Percentiles rank a stretch among this genome's conserved stretches.
Conservation (phyloP, 2,329 filamentous ascomycete species). For the Ascochyta viciae-villosae region DNA sequence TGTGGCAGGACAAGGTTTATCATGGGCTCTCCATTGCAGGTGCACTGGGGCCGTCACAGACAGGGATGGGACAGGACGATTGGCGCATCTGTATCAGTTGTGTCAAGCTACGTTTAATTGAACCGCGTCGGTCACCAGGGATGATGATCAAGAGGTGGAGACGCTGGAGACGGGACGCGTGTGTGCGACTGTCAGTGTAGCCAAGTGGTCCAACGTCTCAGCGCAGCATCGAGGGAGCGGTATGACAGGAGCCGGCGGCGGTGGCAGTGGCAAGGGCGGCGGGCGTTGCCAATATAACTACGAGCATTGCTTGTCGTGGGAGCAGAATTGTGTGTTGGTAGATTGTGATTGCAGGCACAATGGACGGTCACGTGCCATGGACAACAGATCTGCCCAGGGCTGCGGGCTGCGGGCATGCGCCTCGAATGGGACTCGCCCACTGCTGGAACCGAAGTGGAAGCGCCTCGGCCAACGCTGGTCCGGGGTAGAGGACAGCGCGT, state of each 20-base stretch:
- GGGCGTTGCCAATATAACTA: neutral
- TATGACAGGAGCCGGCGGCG: neutral
- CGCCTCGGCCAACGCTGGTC: constrained; percentile 1
- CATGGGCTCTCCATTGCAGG: constrained; percentile 17
- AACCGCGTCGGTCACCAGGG: constrained; percentile 8
- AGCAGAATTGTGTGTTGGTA: too few species aligned
- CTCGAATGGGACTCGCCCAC: neutral
- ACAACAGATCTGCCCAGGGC: too few species aligned
- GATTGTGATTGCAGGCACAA: neutral
- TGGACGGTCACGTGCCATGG: neutral
- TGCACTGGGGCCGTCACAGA: constrained; percentile 23
- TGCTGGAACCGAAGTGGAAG: neutral
- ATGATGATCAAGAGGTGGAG: constrained; percentile 13
- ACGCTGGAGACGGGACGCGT: constrained; percentile 13
- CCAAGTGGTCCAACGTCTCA: constrained; percentile 1
- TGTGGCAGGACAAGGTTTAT: constrained; percentile 20
- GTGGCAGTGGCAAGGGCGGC: constrained; percentile 1
- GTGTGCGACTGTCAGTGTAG: constrained; percentile 17
- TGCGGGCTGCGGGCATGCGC: too few species aligned
- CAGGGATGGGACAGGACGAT: constrained; percentile 22
- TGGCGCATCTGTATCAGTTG: constrained; percentile 31
- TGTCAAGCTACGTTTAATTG: constrained; percentile 22
- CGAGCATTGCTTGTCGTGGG: too few species aligned
- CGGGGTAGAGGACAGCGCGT: neutral
- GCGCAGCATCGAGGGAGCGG: constrained; percentile 7